Conservation (phyloP, 768 basidiomycete genomes). For the Leccinum pellstonianum region DNA sequence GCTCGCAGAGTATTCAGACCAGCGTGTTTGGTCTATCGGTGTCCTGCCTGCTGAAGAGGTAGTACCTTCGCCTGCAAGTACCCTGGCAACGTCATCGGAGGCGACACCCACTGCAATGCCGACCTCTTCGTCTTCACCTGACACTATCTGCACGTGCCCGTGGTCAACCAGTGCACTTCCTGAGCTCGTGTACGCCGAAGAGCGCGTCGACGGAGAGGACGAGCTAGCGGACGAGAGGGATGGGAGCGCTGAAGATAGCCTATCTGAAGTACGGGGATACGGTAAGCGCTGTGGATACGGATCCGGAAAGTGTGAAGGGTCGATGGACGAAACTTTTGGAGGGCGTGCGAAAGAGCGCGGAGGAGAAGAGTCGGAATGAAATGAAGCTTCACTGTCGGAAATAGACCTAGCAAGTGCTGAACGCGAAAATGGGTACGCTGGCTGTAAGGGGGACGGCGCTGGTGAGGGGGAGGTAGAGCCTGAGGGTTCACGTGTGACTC, state of each 20-base stretch:
- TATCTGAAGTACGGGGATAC: constrained; percentile 38
- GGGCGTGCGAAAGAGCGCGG: constrained; percentile 41
- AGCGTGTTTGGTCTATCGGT: constrained; percentile 62
- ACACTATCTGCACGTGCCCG: constrained; percentile 63
- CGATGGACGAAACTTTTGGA: constrained; percentile 47
- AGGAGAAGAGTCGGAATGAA: constrained; percentile 36
- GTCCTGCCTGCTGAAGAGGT: constrained; percentile 47
- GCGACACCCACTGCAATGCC: constrained; percentile 56
- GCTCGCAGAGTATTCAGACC: constrained; percentile 72
- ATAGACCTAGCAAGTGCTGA: constrained; percentile 38
- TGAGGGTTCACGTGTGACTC: constrained; percentile 7
- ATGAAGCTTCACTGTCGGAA: constrained; percentile 41
- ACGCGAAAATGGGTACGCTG: constrained; percentile 29
- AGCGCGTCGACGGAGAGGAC: constrained; percentile 68
- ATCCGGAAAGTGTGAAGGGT: constrained; percentile 70
- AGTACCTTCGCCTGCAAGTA: constrained; percentile 53
- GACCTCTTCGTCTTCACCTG: constrained; percentile 55
- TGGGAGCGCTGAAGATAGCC: constrained; percentile 43
- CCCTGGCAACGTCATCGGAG: constrained; percentile 62
- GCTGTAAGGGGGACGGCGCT: constrained; percentile 25
- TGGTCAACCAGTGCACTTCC: constrained; percentile 65
- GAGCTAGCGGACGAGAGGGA: constrained; percentile 71
- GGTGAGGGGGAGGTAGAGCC: constrained; percentile 18
- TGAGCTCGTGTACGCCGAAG: constrained; percentile 74
- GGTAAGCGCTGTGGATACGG: constrained; percentile 63